Base-by-base conservation (phyloP, 2,329 filamentous ascomycete species). In the Lachnum nothofagi region DNA sequence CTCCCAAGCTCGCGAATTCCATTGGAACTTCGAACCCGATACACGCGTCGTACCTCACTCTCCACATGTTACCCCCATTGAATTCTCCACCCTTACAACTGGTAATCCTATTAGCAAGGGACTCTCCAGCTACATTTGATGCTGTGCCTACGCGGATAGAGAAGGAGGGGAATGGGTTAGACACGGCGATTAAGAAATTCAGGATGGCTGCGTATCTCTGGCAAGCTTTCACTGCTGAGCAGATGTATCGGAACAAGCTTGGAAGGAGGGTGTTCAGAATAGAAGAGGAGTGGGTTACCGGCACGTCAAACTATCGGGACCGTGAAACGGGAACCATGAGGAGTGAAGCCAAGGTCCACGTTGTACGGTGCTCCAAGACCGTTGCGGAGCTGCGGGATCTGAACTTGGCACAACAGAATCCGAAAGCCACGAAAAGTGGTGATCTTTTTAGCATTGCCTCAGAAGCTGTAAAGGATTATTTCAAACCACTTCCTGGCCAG, bases 201-300 rank as follows among this genome's bases (percentile, higher is more conserved):
- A 82, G 91, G 55, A 96, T 95, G 86, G 86, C 90, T 16, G 91
- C 89, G 20, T 96, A 97, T 65, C 75, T 97, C 12, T 97, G 93
- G 91, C 93, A 98, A 66, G 89, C 91, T 6, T 97, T 95, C 63
- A 97, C 91, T 0, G 89, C 88, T 5, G 93, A 98, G 67, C 91
- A 97, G 66, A 97, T 97, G 91, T 86, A 82, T 66, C 83, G 89
- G 54, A 87, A 95, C 65, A 87, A 85, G 52, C 81, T 97, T 58
- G 90, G 91, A 8, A 80, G 91, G 50, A 82, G 91, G 49, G 84
- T 81, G 45, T 97, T 96, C 67, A 79, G 91, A 37, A 91, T 95
- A 54, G 93, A 97, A 60, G 93, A 98, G 67, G 88, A 95, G 65
- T 97, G 93, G 93, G 87, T 87, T 52, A 81, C 82, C 2, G 91